Evolutionary conservation across 371 early-diverging fungal genomes (phyloP), one percentile per base, ranked within the genome.

Genomic region (Racocetra persica): DNA sequence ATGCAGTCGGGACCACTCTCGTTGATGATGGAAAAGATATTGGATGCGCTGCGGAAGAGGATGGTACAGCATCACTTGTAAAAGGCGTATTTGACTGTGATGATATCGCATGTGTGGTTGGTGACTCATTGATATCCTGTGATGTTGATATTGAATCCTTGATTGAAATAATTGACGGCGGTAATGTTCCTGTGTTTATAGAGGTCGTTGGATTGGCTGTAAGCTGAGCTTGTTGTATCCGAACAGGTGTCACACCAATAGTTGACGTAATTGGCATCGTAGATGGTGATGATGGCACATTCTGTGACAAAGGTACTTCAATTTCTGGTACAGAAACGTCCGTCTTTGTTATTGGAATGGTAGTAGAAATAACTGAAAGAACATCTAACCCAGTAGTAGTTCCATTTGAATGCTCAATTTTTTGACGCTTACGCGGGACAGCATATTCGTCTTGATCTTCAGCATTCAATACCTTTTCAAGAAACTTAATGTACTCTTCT

Each of bases 221-320:
- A 77, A 20, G 76, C 55, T 73, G 82, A 52, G 74, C 78, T 11
- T 74, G 65, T 38, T 80, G 82, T 88, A 85, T 57, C 91, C 77
- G 0, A 86, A 83, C 41, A 74, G 72, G 70, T 92, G 88, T 80
- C 92, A 82, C 62, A 87, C 86, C 49, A 82, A 84, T 55, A 91
- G 85, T 63, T 88, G 87, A 69, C 84, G 85, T 24, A 87, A 85
- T 20, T 91, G 87, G 63, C 55, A 60, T n/a, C 55, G 67, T 55
- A 24, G 75, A n/a, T 4, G 75, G n/a, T 49, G 49, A 4, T 54
- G 49, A 20, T 57, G 59, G 28, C 13, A 52, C 32, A 11, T 22
- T 57, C 51, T 32, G 28, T 36, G 38, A 8, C 1, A 22, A 13
- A 52, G 22, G 4, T 24, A 32, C 32, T 75, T 55, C 16, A 22